These are phyloP conservation scores for Fusarium pseudonygamai DNA, from an alignment of 2,329 filamentous ascomycete genomes.

Conservation along the genomic window DNA sequence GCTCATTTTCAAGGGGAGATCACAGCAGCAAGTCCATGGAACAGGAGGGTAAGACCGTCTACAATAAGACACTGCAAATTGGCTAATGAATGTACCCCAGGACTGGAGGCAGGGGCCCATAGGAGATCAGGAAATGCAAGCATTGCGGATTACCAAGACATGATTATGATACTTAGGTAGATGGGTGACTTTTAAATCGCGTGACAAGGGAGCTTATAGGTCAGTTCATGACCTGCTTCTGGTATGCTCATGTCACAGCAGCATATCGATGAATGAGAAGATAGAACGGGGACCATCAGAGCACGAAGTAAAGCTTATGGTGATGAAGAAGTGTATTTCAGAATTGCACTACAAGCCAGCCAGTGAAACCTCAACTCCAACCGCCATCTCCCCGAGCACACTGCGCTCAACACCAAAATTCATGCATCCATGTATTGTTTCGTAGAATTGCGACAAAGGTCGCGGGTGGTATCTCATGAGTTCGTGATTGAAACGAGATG, in stretches of 20 bases:
- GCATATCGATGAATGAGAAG: no score
- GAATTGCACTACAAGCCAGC: slow-evolving; percentile 32
- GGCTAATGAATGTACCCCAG: neutral
- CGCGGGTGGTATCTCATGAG: slow-evolving; percentile 25
- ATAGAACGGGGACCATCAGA: no score
- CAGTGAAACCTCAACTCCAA: slow-evolving; percentile 14
- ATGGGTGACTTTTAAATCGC: neutral
- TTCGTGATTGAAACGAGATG: slow-evolving; percentile 8
- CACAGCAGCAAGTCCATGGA: neutral
- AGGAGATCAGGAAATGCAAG: no score
- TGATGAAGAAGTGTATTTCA: slow-evolving; percentile 29
- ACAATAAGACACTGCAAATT: neutral
- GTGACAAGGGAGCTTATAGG: neutral
- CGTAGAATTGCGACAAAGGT: slow-evolving; percentile 29
- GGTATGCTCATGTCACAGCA: neutral
- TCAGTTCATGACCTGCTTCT: neutral
- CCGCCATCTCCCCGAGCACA: slow-evolving; percentile 9
- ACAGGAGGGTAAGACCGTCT: neutral
- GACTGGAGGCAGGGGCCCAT: no score
- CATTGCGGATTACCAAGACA: no score
- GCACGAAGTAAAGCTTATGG: neutral
- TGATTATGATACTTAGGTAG: neutral
- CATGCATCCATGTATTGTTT: slow-evolving; percentile 18
- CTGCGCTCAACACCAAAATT: slow-evolving; percentile 16
- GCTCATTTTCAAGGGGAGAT: neutral